Evolutionary conservation across 257 asterid species (phyloP).

Genomic region (Scutellaria minor): DNA sequence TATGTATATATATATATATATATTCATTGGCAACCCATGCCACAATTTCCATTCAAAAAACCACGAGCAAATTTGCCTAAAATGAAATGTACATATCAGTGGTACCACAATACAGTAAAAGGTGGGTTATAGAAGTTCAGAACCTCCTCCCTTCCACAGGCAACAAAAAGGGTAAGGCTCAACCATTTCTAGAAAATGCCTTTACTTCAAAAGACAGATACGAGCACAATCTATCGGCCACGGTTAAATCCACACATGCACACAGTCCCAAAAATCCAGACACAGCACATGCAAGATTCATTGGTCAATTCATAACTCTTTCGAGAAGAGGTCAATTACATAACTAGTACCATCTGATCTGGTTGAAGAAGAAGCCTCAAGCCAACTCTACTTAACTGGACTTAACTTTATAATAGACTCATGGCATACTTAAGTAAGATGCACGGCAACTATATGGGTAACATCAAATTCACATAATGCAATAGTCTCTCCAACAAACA

Average conservation of each 20-base stretch:
- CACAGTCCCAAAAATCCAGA: not conserved
- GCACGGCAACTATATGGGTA: not conserved
- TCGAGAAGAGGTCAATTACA: not conserved
- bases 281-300: not conserved
- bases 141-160: not conserved
- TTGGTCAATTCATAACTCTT: too few species aligned
- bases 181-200: not conserved
- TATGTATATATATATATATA: not conserved
- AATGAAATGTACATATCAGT: not conserved
- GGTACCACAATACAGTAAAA: not conserved
- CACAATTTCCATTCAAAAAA: conserved; percentile 11
- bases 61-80: not conserved
- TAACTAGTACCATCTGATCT: conserved; percentile 5
- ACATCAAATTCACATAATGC: not conserved
- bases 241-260: not conserved
- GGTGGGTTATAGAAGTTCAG: not conserved
- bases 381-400: conserved; percentile 11
- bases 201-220: not conserved
- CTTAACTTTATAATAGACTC: not conserved
- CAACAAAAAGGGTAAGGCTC: not conserved
- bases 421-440: not conserved
- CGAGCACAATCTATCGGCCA: not conserved
- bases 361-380: not conserved
- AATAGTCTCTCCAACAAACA: not conserved
- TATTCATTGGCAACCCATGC: not conserved